Evolutionary conservation across 2,329 filamentous ascomycete species (phyloP), one percentile per base, ranked within the genome.

Genomic region (Tolypocladium endophyticum): DNA sequence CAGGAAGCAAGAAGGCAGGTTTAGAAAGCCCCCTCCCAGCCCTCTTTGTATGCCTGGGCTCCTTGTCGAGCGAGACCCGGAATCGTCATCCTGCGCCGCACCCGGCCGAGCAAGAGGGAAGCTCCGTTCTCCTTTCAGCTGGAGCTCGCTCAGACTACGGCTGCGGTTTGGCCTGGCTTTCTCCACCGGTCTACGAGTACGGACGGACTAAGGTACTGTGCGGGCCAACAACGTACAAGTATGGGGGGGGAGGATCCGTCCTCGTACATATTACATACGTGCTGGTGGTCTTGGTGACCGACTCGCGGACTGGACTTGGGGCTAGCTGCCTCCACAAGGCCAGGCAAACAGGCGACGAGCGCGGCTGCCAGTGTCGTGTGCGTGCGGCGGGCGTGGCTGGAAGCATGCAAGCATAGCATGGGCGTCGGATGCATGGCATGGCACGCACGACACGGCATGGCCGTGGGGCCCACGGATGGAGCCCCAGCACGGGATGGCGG

Each of bases 41-140:
- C 62, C 58, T 63, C 62, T 63, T 63, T 63, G 58, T 63, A 63
- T 61, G 38, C 57, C 36, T 35, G 52, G 45, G 38, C 55, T 43
- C 11, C 7, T 28, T 8, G 18, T 41, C 41, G 30, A 38, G 28
- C 58, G 52, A 56, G 30, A 56, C 53, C 53, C 58, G 53, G 53
- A 59, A 56, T 59, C 53, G 58, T 56, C 58, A 56, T 28, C 35
- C 57, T 41, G 35, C 33, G 58, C 58, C 58, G 58, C 43, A 59
- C 58, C 35, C 58, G 58, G 54, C 55, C 58, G 43, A 39, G 55
- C 54, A 54, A 45, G 38, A 55, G 45, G n/a, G 11, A 23, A 36
- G 30, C 30, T 36, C 50, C 50, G 9, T 35, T 6, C 50, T 20
- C 2, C 20, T 36, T 36, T 54, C 50, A 36, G 50, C 50, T 36